phyloP scores from a whole-genome alignment of 2,329 filamentous ascomycete genomes.

The Massarina eburnea region DNA sequence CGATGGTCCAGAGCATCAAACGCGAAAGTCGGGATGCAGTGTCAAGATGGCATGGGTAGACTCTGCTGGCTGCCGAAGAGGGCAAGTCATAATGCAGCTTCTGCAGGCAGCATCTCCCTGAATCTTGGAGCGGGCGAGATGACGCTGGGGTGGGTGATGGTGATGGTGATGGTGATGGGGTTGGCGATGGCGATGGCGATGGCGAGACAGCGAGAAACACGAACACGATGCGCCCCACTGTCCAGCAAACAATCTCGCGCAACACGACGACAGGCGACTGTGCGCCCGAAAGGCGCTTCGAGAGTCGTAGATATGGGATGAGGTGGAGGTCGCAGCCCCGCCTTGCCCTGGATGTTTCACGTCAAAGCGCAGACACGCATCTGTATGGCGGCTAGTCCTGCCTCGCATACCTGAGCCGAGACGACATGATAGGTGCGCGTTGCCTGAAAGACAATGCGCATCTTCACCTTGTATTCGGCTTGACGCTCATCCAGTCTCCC shows the following conservation, averaged over 20 bases:
- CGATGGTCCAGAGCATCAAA: background rate
- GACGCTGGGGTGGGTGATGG: no score
- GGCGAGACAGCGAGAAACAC: slow-evolving; percentile 1
- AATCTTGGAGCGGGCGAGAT: background rate
- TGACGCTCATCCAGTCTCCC: slow-evolving; percentile 27
- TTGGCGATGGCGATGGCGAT: background rate
- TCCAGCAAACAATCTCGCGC: slow-evolving; percentile 21
- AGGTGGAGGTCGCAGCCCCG: slow-evolving; percentile 19
- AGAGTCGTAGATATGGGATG: slow-evolving; percentile 19
- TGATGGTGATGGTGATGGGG: no score
- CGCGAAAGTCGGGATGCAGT: slow-evolving; percentile 6
- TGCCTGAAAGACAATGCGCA: slow-evolving; percentile 5
- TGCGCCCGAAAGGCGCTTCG: slow-evolving; percentile 32
- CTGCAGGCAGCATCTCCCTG: background rate
- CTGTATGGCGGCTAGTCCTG: slow-evolving; percentile 4
- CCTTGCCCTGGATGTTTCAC: slow-evolving; percentile 18
- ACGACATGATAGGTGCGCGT: slow-evolving; percentile 30
- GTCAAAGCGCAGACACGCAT: slow-evolving; percentile 13
- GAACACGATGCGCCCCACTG: slow-evolving; percentile 17
- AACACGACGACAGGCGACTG: slow-evolving; percentile 36
- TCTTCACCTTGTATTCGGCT: slow-evolving; percentile 16
- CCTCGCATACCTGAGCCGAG: slow-evolving; percentile 8
- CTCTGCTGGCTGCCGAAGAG: no score
- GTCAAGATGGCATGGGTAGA: slow-evolving; percentile 1
- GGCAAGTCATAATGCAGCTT: slow-evolving; percentile 2